Evolutionary conservation across 2,329 filamentous ascomycete genomes (phyloP), one percentile per base, ranked within the genome.

Genomic region (Epichloe elymi): DNA sequence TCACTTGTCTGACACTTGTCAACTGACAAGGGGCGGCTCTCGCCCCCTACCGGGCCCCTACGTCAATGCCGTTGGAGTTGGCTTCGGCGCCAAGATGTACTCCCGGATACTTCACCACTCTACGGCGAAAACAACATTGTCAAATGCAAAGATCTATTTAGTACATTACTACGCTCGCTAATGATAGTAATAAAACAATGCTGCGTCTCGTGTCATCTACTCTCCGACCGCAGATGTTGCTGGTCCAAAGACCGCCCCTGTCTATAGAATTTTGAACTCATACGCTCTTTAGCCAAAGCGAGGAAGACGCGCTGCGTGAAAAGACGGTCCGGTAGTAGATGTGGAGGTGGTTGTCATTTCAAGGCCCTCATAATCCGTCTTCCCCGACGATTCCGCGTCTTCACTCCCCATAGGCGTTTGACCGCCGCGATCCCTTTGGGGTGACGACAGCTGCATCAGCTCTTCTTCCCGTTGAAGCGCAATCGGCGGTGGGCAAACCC

Each of bases 291-390:
- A 78, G 56, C 67, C 66, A 65, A 83, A 78, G 50, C 72, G 70
- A 38, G 80, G 80, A 53, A 83, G 62, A 53, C 78, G 70, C 37
- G 80, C 80, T 4, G 79, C 79, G 20, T 82, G 68, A 56, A 83
- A 83, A 2, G 65, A 65, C 19, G 51, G 19, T n/a, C 42, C 42
- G 12, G 48, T 20, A 26, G 19, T 39, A 38, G 19, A 35, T n/a
- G 26, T 26, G 15, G 37, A 15, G 3, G 23, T 20, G 14, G 10
- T 30, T 6, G 41, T 38, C 35, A 19, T 37, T 30, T 42, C 36
- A 20, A 35, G 42, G 17, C 10, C n/a, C 4, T 26, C 19, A 10
- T 20, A 3, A 20, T 39, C 6, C 20, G 11, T 14, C 4, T 36
- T 36, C 37, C 30, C 15, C 6, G 19, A 8, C 14, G n/a, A 19